Conservation (phyloP, 192 early-diverging fungal species). For the Backusella tuberculispora region DNA sequence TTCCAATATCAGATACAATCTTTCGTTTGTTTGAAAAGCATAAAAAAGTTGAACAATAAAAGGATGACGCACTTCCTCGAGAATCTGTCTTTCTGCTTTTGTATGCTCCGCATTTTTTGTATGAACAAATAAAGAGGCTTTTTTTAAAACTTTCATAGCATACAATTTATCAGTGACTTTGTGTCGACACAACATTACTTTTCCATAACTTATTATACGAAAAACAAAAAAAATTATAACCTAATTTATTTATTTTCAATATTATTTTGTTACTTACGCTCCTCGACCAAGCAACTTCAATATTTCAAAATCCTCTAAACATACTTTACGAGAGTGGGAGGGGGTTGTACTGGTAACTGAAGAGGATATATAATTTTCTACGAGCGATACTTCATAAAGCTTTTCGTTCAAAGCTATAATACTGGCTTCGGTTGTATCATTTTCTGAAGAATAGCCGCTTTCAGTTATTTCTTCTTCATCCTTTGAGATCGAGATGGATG, state of each 20-base stretch:
- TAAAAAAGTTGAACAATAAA: slow-evolving; percentile 93
- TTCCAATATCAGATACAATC: slow-evolving; percentile 87
- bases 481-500: slow-evolving; percentile 38
- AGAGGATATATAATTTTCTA: slow-evolving; percentile 49
- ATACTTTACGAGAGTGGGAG: slow-evolving; percentile 44
- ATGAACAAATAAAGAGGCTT: slow-evolving; percentile 84
- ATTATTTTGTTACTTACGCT: slow-evolving; percentile 46
- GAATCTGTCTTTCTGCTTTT: slow-evolving; percentile 84
- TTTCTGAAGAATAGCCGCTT: slow-evolving; percentile 31
- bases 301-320: slow-evolving; percentile 53
- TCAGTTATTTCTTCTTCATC: slow-evolving; percentile 15
- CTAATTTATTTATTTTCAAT: not conserved
- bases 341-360: slow-evolving; percentile 35
- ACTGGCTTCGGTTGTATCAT: slow-evolving; percentile 25
- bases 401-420: slow-evolving; percentile 25
- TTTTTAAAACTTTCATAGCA: slow-evolving; percentile 94
- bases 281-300: slow-evolving; percentile 57
- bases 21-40: slow-evolving; percentile 89
- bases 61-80: slow-evolving; percentile 85
- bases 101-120: slow-evolving; percentile 82
- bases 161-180: slow-evolving; percentile 60
- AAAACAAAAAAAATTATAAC: not conserved
- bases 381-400: slow-evolving; percentile 52
- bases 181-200: slow-evolving; percentile 83
- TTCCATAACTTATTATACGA: slow-evolving; percentile 64